A percentile compares a stretch with the other conserved stretches of the same genome.
Conservation (phyloP, 2,329 filamentous ascomycete genomes). For the Allantophomopsis cytisporea region DNA sequence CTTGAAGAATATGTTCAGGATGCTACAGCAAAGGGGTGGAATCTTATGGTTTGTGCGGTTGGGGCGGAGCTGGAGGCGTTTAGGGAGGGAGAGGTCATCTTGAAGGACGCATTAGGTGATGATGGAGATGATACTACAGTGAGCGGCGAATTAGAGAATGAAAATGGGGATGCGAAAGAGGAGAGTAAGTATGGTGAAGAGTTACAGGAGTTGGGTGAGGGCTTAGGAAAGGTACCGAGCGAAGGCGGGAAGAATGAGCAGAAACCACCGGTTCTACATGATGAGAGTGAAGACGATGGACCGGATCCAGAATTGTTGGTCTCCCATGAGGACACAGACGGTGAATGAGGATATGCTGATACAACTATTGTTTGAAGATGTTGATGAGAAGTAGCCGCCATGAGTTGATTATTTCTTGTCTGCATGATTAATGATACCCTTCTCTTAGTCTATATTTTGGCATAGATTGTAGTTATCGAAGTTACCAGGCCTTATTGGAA, state of each 20-base stretch:
- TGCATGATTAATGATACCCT: no score
- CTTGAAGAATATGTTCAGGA: conserved; percentile 38
- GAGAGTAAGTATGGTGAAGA: neutral
- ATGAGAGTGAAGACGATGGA: conserved; percentile 2
- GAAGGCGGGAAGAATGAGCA: neutral
- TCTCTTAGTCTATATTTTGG: no score
- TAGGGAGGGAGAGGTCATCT: conserved; percentile 40
- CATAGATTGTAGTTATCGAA: no score
- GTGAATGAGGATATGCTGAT: neutral
- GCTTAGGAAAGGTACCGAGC: no score
- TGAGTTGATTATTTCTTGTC: no score
- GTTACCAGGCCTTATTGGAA: no score
- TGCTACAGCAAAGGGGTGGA: conserved; percentile 55
- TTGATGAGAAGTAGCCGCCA: no score
- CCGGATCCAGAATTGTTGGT: conserved; percentile 2
- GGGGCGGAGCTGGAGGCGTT: conserved; percentile 62
- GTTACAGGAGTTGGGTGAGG: neutral
- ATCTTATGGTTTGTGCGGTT: conserved; percentile 60
- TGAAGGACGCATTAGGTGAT: conserved; percentile 23
- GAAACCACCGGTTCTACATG: neutral
- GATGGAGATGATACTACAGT: neutral
- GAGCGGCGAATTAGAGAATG: neutral
- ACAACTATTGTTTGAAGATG: no score
- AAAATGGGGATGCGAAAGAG: neutral
- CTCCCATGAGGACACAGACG: conserved; percentile 1